A percentile compares a stretch with the other conserved stretches of the same genome.
Conservation (phyloP, 2,329 filamentous ascomycete genomes). For the Corinectria fuckeliana region DNA sequence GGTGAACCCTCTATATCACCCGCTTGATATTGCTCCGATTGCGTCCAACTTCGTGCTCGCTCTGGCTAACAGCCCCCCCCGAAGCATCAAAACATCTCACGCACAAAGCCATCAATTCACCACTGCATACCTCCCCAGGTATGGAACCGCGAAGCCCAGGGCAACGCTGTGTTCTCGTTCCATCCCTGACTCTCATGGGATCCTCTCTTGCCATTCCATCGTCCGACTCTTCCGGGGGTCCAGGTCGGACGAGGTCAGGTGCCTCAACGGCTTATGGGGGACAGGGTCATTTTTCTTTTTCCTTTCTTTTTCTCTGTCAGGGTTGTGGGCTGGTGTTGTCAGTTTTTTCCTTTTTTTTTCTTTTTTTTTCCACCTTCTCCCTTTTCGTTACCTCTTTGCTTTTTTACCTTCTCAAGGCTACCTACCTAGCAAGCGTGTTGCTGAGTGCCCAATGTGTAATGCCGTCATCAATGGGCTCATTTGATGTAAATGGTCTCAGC, state of each 20-base stretch:
- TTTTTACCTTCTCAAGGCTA: background rate
- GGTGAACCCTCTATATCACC: constrained; percentile 7
- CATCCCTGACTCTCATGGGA: background rate
- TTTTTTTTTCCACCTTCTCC: constrained; percentile 5
- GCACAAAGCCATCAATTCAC: background rate
- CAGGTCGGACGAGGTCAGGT: constrained; percentile 26
- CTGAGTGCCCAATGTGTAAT: background rate
- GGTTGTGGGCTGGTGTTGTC: no score
- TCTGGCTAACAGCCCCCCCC: background rate
- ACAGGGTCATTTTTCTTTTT: constrained; percentile 17
- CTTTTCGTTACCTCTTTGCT: background rate
- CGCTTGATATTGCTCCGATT: constrained; percentile 8
- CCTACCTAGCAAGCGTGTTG: background rate
- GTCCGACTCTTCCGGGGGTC: background rate
- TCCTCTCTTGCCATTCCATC: constrained; percentile 5
- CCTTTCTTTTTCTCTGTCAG: constrained; percentile 10
- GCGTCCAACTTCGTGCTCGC: no score
- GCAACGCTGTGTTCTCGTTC: background rate
- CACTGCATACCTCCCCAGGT: background rate
- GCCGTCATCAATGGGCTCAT: constrained; percentile 1
- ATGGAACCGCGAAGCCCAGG: background rate
- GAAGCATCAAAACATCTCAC: background rate
- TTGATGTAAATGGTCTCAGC: background rate
- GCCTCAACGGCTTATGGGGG: constrained; percentile 12
- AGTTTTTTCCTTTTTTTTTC: constrained; percentile 15